Base-by-base conservation (phyloP, 1,284 basidiomycete genomes). In the Cryptococcus sp. region DNA sequence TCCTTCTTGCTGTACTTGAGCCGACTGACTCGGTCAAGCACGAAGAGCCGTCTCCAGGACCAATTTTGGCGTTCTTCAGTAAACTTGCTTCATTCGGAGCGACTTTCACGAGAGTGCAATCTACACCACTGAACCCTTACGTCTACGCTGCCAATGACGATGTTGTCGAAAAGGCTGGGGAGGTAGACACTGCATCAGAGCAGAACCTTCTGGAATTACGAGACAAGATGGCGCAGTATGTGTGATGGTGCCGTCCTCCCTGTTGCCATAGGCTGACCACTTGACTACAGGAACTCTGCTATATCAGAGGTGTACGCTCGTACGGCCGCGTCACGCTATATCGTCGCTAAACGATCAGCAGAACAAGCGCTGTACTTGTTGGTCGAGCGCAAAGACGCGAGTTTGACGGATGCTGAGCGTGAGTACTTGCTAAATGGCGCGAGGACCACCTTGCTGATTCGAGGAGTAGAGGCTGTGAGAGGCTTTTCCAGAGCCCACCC, bases 331-430 rank as follows among this genome's bases (percentile, higher is more conserved):
- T 66, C 64, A 13, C 57, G 64, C 5, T 72, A 72, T 25, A 54
- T 69, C 16, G 66, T 66, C 3, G 69, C 63, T 4, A 35, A 27
- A 6, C 27, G 50, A 11, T 20, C n/a, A 25, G 45, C 49, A 3
- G 53, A 63, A 42, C 47, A 45, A 11, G 65, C 69, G 50, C 46
- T 74, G 49, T 75, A 68, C 48, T 59, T 72, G 55, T 41, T 65
- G 16, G 64, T 73, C 5, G 71, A 61, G 16, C 52, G 58, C 39
- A 69, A 67, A 47, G 73, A 74, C 35, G 70, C 66, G 16, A 72
- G 70, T 61, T 53, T 77, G 23, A 72, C 72, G 3, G 74, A 77
- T 56, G 74, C 74, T 8, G 73, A 75, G 50, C 60, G 73, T 65
- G 57, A 67, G 64, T 66, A 25, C 50, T 8, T 2, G 19, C n/a